Base-by-base conservation (phyloP, 202 grass and related monocot species). In the Alloteropsis angusta region DNA sequence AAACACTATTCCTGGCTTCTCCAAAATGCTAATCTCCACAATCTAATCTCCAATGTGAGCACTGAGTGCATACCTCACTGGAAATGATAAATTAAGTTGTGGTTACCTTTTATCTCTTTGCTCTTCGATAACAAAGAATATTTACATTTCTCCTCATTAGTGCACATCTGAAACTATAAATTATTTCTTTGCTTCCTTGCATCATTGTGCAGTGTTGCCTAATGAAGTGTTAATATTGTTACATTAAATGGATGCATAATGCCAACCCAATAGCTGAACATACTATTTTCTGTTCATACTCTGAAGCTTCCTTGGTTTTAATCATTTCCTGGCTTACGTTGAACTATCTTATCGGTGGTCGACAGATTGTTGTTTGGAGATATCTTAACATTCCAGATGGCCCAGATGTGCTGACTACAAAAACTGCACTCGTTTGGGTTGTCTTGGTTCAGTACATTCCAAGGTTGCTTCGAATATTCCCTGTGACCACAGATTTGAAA, bases 341-440 rank as follows among this genome's bases (percentile, higher is more conserved):
- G 14, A 76, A 76, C 42, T 77, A 37, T 80, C 23, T 56, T 75
- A 13, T 52, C 87, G 73, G 70, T 78, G 34, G 37, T 78, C 46
- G 30, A 50, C 84, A 98, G 95, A 83, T 98, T 82, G 85, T 98
- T 55, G 84, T 90, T 68, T 98, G 95, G 95, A 88, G 85, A 65
- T 95, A 84, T 83, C 85, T 93, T 42, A 37, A 86, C 21, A 84
- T 72, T 80, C 81, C 83, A 52, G 81, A 86, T 37, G 87, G 81
- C 18, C 50, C 85, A 60, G 83, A 90, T 52, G 89, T 91, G 71
- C 18, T 65, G 25, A 37, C 72, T 30, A 93, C 85, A 13, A 98
- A 87, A 88, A 77, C 80, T 67, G 83, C 92, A 65, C 73, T 95
- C 63, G 54, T 98, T 62, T 88, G 85, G 78, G 93, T 93, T 75